Percentiles rank a stretch among this genome's conserved stretches.
Conservation (phyloP, 2,329 filamentous ascomycete species). For the Colletotrichum tanaceti region DNA sequence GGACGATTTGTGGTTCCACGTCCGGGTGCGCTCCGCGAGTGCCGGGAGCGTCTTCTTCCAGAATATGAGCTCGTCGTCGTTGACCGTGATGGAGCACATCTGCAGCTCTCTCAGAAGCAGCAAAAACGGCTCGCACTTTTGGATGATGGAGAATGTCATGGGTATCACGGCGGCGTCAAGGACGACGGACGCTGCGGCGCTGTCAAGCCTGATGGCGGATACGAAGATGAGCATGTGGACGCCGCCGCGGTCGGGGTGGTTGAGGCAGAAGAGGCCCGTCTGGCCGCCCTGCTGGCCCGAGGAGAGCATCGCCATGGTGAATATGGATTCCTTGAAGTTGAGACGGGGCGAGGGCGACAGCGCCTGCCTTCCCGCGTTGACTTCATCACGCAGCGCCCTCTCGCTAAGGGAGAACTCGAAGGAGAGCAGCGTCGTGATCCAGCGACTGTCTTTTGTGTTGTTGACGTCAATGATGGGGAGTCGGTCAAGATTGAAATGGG, state of each 20-base stretch:
- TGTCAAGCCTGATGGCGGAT: conserved; percentile 58
- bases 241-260: conserved; percentile 51
- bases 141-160: conserved; percentile 52
- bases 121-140: conserved; percentile 53
- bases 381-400: conserved; percentile 49
- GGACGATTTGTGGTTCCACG: conserved; percentile 54
- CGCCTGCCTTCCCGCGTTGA: conserved; percentile 40
- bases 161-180: conserved; percentile 62
- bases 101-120: conserved; percentile 51
- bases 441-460: conserved; percentile 50
- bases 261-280: conserved; percentile 58
- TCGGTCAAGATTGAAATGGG: conserved; percentile 57
- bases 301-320: conserved; percentile 59
- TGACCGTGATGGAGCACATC: conserved; percentile 52
- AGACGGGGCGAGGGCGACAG: conserved; percentile 50
- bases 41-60: conserved; percentile 61
- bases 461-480: conserved; percentile 57
- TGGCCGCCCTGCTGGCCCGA: conserved; percentile 59
- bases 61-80: conserved; percentile 68
- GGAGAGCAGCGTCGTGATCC: conserved; percentile 54
- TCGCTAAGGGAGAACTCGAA: conserved; percentile 58
- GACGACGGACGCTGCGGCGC: conserved; percentile 54
- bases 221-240: conserved; percentile 56
- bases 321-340: conserved; percentile 62
- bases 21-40: conserved; percentile 61